phyloP scores from a whole-genome alignment of 768 basidiomycete species.

The Mycena metata region DNA sequence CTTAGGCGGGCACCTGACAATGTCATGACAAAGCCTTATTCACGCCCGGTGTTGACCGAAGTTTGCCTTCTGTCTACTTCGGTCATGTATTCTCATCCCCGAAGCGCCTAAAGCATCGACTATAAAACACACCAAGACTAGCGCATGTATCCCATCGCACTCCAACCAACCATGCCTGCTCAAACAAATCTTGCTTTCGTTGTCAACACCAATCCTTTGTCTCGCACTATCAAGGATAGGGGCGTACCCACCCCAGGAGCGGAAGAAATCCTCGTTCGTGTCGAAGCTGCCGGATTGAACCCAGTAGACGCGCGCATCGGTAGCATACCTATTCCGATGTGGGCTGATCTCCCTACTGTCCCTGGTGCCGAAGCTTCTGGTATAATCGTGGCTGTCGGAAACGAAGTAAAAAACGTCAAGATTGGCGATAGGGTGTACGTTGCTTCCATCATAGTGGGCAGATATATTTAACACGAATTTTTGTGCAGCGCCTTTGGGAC shows the following conservation, averaged over 20 bases:
- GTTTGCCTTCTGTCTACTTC: too few species aligned
- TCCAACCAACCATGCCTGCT: conserved; percentile 6
- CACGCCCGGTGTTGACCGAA: too few species aligned
- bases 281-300: conserved; percentile 63
- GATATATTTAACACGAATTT: neutral
- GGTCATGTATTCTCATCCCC: too few species aligned
- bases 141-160: too few species aligned
- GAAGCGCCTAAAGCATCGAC: too few species aligned
- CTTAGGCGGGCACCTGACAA: too few species aligned
- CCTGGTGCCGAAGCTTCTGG: conserved; percentile 67
- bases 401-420: conserved; percentile 62
- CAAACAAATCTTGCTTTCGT: conserved; percentile 23
- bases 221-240: conserved; percentile 22
- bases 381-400: conserved; percentile 63
- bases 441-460: neutral
- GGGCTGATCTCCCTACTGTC: conserved; percentile 52
- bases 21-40: too few species aligned
- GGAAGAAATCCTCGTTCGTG: conserved; percentile 62
- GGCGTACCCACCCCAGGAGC: conserved; percentile 59
- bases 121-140: too few species aligned
- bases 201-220: conserved; percentile 13
- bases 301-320: conserved; percentile 48
- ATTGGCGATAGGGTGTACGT: conserved; percentile 68
- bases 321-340: conserved; percentile 16
- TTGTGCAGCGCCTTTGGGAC: conserved; percentile 28